phyloP scores from a whole-genome alignment of 192 early-diverging fungal species.

The Coemansia sp. region DNA sequence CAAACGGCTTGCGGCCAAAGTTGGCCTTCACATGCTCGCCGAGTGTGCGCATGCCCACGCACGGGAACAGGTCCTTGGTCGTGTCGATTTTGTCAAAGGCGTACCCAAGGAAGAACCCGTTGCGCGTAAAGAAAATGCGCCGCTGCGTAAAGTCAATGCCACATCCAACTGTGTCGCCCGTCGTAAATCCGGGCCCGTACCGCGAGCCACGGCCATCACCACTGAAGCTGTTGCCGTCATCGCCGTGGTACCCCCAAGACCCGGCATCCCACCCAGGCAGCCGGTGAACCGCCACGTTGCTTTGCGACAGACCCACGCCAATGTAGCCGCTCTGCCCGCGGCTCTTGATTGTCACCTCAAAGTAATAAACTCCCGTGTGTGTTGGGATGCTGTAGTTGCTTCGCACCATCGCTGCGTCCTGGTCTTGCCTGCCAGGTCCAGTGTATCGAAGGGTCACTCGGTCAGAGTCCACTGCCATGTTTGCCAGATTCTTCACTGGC shows the following conservation, averaged over 20 bases:
- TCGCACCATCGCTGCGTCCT: conserved; percentile 79
- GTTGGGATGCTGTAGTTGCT: conserved; percentile 80
- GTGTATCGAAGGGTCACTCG: conserved; percentile 33
- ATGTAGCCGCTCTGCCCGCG: conserved; percentile 92
- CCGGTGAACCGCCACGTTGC: conserved; percentile 56
- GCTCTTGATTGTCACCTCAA: conserved; percentile 77
- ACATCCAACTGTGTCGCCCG: conserved; percentile 94
- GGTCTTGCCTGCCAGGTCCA: conserved; percentile 69
- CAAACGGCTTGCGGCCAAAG: conserved; percentile 62
- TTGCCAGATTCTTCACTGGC: conserved; percentile 9
- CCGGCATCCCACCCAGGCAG: conserved; percentile 89
- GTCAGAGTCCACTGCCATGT: conserved; percentile 31
- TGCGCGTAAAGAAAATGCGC: conserved; percentile 88
- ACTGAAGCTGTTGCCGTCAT: conserved; percentile 85
- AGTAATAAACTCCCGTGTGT: conserved; percentile 91
- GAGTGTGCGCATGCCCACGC: conserved; percentile 61
- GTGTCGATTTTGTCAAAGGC: conserved; percentile 56
- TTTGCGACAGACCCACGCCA: conserved; percentile 82
- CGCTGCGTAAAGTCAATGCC: conserved; percentile 79
- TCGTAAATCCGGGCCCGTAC: conserved; percentile 89
- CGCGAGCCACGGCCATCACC: conserved; percentile 70
- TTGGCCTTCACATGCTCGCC: conserved; percentile 60
- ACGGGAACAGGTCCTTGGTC: conserved; percentile 54
- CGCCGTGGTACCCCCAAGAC: conserved; percentile 97
- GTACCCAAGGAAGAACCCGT: conserved; percentile 70